Conservation (phyloP, 1,284 basidiomycete genomes). For the Xerocomus nothofagi region DNA sequence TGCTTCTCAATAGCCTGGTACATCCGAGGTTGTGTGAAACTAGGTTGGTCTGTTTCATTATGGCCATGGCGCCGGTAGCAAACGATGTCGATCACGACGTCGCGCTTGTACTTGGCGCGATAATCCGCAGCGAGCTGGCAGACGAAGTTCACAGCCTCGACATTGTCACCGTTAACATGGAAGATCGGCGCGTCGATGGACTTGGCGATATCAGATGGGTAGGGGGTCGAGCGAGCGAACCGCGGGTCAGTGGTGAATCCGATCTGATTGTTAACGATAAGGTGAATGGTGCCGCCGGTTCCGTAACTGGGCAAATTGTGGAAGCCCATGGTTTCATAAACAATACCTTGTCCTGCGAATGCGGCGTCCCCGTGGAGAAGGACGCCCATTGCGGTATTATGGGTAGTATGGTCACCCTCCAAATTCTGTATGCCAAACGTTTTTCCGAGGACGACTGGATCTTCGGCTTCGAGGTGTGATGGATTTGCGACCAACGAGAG, state of each 20-base stretch:
- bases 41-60: conserved; percentile 99
- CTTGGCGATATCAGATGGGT: conserved; percentile 99
- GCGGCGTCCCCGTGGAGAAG: conserved; percentile 98
- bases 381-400: conserved; percentile 88
- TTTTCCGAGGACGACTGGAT: conserved; percentile 97
- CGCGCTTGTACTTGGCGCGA: conserved; percentile 98
- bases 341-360: conserved; percentile 97
- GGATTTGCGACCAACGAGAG: conserved; percentile 98
- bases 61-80: conserved; percentile 99
- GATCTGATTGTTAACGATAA: conserved; percentile 99
- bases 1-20: conserved; percentile 97
- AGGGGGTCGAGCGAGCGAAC: conserved; percentile 96
- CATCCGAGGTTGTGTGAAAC: conserved; percentile 99
- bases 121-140: conserved; percentile 98
- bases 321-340: conserved; percentile 99
- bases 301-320: conserved; percentile 95
- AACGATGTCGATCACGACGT: conserved; percentile 97
- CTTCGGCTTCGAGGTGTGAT: conserved; percentile 96
- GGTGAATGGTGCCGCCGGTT: conserved; percentile 96
- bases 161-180: conserved; percentile 99
- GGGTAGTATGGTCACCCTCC: conserved; percentile 79
- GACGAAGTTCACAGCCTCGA: conserved; percentile 97
- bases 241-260: conserved; percentile 99
- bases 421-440: conserved; percentile 96
- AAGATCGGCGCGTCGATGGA: conserved; percentile 98